A percentile compares a stretch with the other conserved stretches of the same genome.
These are phyloP conservation scores for Phytophthora sojae DNA, from an alignment of 352 stramenopile species.

Conservation along the genomic window DNA sequence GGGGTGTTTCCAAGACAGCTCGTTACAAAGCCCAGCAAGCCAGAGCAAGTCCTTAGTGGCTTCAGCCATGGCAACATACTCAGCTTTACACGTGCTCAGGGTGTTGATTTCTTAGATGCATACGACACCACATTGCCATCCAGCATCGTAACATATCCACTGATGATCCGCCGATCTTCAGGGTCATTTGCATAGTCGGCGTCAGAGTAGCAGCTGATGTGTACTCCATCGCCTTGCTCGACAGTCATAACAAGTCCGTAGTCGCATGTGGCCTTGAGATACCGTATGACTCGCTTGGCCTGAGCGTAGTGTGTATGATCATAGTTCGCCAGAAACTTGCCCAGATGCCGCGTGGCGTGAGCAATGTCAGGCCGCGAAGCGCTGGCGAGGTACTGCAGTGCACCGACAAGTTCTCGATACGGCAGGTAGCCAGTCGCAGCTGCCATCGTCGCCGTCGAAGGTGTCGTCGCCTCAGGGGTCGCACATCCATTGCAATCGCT, in stretches of 20 bases:
- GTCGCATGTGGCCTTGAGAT: constrained; percentile 12
- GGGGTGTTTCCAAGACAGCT: constrained; percentile 14
- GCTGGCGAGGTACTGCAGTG: constrained; percentile 16
- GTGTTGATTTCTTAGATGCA: constrained; percentile 34
- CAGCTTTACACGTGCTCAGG: constrained; percentile 34
- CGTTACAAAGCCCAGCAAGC: constrained; percentile 14
- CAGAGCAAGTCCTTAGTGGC: constrained; percentile 29
- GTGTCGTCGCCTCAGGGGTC: constrained; percentile 6
- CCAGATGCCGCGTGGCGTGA: constrained; percentile 14
- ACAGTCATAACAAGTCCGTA: constrained; percentile 27
- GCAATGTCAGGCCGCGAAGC: constrained; percentile 24
- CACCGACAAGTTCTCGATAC: constrained; percentile 19
- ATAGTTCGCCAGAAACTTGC: constrained; percentile 13
- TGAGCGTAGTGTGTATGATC: constrained; percentile 12
- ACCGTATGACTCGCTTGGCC: constrained; percentile 20
- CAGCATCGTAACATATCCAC: constrained; percentile 31
- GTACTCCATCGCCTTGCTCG: neutral
- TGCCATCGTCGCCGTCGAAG: neutral
- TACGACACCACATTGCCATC: constrained; percentile 33
- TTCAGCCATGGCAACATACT: constrained; percentile 43
- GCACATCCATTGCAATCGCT: constrained; percentile 3
- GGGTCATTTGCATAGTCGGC: constrained; percentile 39
- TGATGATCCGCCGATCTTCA: constrained; percentile 24
- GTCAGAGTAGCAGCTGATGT: constrained; percentile 21
- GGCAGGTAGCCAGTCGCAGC: constrained; percentile 4